Base-by-base conservation (phyloP, 352 stramenopile species). In the Globisporangium barbulae region DNA sequence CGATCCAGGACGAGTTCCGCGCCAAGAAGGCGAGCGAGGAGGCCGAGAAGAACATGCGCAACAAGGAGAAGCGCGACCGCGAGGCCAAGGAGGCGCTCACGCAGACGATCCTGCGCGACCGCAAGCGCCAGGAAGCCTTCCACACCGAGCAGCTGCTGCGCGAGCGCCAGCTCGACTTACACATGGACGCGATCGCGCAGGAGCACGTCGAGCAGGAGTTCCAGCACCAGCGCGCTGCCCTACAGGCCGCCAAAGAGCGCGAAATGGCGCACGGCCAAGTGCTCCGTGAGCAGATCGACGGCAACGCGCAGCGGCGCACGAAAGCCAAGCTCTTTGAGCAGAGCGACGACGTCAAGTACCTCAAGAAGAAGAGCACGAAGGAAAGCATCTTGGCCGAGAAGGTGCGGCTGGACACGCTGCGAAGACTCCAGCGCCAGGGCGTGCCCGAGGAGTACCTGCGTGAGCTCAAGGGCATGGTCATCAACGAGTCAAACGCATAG, bases 331-430 rank as follows among this genome's bases (percentile, higher is more conserved):
- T 89, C 65, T 85, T 89, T 39, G 76, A 79, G 61, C 71, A 83
- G 53, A 89, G 88, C 57, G 83, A 89, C 61, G 76, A 91, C 61
- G 76, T 71, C 61, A 90, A 88, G 65, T 88, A 84, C 53, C 53
- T 72, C 17, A 83, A 85, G 65, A 93, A 90, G 72, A 91, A 90
- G 62, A 65, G 64, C 25, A 70, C 86, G 57, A 89, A 88, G 57
- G 84, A 91, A 63, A 79, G 72, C 45, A 90, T 90, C 64, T 61
- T 93, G 42, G 84, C 82, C 7, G 84, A 93, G 62, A 93, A 93
- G 64, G 79, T 91, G 59, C 71, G 84, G 0, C 59, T 73, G 10
- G 78, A 90, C 37, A 88, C 85, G 30, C 65, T 93, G 17, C 69
- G 80, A 12, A 71, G 67, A 42, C 68, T 93, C 33, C 65, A 90